These are phyloP conservation scores for Brassica juncea DNA, from an alignment of 345 rosid species.

Conservation along the genomic window DNA sequence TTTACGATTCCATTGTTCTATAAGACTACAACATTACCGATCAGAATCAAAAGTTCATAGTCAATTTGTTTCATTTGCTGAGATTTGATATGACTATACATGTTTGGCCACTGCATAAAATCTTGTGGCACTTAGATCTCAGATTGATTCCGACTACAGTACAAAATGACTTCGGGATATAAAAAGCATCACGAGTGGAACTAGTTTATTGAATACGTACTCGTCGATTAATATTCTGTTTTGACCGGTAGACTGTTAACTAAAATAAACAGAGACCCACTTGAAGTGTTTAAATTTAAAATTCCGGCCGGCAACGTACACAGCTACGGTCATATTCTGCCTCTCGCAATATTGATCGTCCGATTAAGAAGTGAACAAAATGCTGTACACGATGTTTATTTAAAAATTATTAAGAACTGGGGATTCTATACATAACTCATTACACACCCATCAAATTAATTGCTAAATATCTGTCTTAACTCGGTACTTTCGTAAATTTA, in stretches of 20 bases:
- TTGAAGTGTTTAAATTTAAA: slow-evolving; percentile 19
- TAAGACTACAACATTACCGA: neutral
- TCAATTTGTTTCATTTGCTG: neutral
- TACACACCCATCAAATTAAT: no score
- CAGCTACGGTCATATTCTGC: slow-evolving; percentile 26
- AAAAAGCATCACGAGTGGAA: neutral
- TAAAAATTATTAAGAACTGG: neutral
- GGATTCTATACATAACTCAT: no score
- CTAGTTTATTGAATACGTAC: slow-evolving; percentile 15
- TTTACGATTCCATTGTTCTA: neutral
- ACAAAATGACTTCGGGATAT: neutral
- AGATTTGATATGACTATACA: neutral
- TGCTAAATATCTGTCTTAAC: neutral
- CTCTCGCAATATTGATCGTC: slow-evolving; percentile 22
- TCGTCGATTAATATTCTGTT: slow-evolving; percentile 26
- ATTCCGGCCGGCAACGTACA: slow-evolving; percentile 32
- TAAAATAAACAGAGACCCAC: slow-evolving; percentile 22
- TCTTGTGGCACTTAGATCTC: slow-evolving; percentile 5
- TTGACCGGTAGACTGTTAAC: slow-evolving; percentile 34
- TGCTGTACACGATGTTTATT: slow-evolving; percentile 29
- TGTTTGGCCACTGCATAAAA: neutral
- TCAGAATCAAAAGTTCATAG: neutral
- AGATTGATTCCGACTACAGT: neutral
- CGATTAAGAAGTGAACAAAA: slow-evolving; percentile 15
- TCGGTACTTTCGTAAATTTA: neutral